A percentile compares a stretch with the other conserved stretches of the same genome.
phyloP scores from a whole-genome alignment of 331 rosid genomes.

The Quercus lobata region DNA sequence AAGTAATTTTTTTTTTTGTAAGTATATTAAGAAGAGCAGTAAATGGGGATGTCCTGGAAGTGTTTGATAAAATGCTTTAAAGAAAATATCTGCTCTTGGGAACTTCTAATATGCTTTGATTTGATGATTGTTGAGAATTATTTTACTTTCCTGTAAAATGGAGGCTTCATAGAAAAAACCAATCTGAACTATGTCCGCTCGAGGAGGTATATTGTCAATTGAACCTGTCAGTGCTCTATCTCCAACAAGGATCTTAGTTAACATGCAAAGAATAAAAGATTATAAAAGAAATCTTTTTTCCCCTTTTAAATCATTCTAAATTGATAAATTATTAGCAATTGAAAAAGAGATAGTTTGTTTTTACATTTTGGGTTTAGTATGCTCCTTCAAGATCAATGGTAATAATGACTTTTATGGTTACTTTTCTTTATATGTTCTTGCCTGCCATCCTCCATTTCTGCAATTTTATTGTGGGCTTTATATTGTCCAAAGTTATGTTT shows the following conservation, averaged over 20 bases:
- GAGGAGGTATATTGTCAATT: not conserved
- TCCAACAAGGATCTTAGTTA: no score
- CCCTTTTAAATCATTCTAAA: no score
- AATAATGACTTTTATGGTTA: not conserved
- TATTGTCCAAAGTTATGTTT: not conserved
- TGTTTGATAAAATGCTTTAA: constrained; percentile 48
- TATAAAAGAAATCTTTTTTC: no score
- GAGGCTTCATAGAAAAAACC: not conserved
- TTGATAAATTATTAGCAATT: not conserved
- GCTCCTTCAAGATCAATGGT: not conserved
- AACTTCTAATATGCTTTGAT: not conserved
- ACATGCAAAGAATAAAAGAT: no score
- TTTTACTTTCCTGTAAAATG: not conserved
- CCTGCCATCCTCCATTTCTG: not conserved
- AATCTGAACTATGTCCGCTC: not conserved
- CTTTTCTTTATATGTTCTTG: not conserved
- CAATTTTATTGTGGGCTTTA: not conserved
- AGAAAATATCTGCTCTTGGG: not conserved
- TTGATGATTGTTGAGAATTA: not conserved
- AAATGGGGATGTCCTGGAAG: constrained; percentile 15
- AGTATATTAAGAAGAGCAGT: not conserved
- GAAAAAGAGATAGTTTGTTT: not conserved
- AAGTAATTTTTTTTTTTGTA: not conserved
- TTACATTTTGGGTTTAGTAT: not conserved
- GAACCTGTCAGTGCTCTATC: not conserved